These are phyloP conservation scores for Cladosporium sp. DNA, from an alignment of 2,329 filamentous ascomycete genomes.

Conservation along the genomic window DNA sequence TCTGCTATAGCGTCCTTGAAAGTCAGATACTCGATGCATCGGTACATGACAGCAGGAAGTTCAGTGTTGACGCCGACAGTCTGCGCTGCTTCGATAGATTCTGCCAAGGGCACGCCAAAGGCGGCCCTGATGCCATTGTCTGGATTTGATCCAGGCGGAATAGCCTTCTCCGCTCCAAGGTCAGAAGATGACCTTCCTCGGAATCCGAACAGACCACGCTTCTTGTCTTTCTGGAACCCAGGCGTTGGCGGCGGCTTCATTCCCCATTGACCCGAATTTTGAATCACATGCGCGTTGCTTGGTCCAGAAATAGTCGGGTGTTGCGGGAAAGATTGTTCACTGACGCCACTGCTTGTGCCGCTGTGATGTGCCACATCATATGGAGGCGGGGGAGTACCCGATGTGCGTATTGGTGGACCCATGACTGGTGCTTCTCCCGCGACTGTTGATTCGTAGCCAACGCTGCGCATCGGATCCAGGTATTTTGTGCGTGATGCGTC, in stretches of 20 bases:
- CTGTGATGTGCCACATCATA: conserved; percentile 33
- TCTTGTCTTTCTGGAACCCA: conserved; percentile 63
- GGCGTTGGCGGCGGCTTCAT: conserved; percentile 58
- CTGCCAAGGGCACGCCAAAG: conserved; percentile 79
- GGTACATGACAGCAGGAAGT: conserved; percentile 87
- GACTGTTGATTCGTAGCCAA: conserved; percentile 56
- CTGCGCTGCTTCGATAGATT: conserved; percentile 77
- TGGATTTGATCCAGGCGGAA: neutral
- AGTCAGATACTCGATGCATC: conserved; percentile 89
- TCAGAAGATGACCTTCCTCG: conserved; percentile 67
- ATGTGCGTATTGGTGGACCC: conserved; percentile 30
- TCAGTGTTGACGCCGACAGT: conserved; percentile 69
- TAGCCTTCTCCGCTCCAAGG: conserved; percentile 37
- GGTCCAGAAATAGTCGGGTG: conserved; percentile 69
- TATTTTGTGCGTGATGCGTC: conserved; percentile 13
- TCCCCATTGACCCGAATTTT: conserved; percentile 81
- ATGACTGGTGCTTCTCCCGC: conserved; percentile 55
- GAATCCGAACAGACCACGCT: conserved; percentile 65
- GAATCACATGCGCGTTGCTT: conserved; percentile 77
- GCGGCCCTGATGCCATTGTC: conserved; percentile 44
- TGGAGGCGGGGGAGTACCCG: conserved; percentile 28
- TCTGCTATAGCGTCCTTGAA: conserved; percentile 75
- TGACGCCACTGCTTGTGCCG: conserved; percentile 13
- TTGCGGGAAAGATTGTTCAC: conserved; percentile 23
- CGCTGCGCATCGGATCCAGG: conserved; percentile 26